These are phyloP conservation scores for Cyberlindnera euphorbiiphila DNA, from an alignment of 805 yeast species.

Conservation along the genomic window DNA sequence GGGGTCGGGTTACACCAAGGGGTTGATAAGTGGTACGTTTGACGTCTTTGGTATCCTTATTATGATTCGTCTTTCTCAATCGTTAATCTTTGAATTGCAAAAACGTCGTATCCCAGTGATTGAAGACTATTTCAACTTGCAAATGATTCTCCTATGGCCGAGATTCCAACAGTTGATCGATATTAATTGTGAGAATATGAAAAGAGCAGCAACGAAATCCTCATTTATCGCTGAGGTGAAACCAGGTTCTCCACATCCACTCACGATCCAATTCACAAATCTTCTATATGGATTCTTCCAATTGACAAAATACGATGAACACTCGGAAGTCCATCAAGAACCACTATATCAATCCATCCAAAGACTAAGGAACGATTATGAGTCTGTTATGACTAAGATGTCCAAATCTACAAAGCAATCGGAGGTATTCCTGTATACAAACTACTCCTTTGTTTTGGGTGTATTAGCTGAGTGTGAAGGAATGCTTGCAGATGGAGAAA, in stretches of 20 bases:
- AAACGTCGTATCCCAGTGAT: constrained; percentile 65
- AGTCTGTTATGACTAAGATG: constrained; percentile 68
- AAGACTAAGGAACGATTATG: constrained; percentile 76
- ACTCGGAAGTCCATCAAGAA: constrained; percentile 41
- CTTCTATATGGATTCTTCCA: constrained; percentile 67
- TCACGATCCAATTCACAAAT: constrained; percentile 79
- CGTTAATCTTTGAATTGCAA: constrained; percentile 60
- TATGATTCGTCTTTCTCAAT: constrained; percentile 67
- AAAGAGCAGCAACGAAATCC: constrained; percentile 39
- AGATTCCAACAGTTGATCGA: constrained; percentile 74
- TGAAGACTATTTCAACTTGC: constrained; percentile 65
- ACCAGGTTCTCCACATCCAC: constrained; percentile 45
- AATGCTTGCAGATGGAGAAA: constrained; percentile 38
- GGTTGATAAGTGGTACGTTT: constrained; percentile 36
- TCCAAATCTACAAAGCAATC: constrained; percentile 49
- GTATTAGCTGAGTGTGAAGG: constrained; percentile 37
- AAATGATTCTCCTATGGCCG: constrained; percentile 79
- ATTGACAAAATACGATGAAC: constrained; percentile 37
- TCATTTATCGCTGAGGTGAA: constrained; percentile 30
- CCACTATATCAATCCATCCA: constrained; percentile 69
- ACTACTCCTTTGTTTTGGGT: constrained; percentile 31
- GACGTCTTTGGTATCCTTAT: constrained; percentile 80
- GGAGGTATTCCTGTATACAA: constrained; percentile 69
- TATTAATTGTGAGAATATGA: constrained; percentile 66
- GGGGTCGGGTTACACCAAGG: constrained; percentile 47